Percentiles rank a stretch among this genome's conserved stretches.
Evolutionary conservation across 169 alveolate genomes (phyloP).

Genomic region (Cryptosporidium sp.): DNA sequence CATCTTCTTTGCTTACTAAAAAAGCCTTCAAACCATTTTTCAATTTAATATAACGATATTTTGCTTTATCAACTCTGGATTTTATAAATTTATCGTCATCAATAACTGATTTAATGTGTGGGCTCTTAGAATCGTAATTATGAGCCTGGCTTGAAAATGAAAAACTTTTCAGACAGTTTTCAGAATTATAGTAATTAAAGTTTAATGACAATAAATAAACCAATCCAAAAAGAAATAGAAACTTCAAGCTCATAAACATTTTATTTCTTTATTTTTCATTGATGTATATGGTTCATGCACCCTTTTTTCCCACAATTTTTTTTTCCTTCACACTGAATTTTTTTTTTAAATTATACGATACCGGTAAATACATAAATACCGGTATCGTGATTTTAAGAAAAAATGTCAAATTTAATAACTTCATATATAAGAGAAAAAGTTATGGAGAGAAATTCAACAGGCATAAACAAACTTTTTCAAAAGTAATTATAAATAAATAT

Average conservation of each 20-base stretch:
- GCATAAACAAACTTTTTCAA: too few species aligned
- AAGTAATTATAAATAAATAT: too few species aligned
- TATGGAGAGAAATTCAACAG: too few species aligned
- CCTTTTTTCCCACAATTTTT: neutral
- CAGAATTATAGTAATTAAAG: neutral
- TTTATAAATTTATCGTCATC: conserved; percentile 41
- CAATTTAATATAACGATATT: conserved; percentile 32
- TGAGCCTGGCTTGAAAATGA: neutral
- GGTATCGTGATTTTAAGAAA: neutral
- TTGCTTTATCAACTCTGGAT: conserved; percentile 31
- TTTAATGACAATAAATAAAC: neutral
- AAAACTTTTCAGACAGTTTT: neutral
- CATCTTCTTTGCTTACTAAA: conserved; percentile 51
- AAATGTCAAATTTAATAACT: too few species aligned
- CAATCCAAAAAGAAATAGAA: neutral
- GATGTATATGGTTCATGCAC: neutral
- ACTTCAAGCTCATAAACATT: neutral
- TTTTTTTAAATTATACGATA: too few species aligned
- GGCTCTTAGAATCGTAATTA: neutral
- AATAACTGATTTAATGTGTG: neutral
- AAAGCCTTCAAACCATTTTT: conserved; percentile 36
- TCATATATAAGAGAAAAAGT: too few species aligned
- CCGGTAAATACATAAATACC: neutral
- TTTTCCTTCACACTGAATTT: too few species aligned
- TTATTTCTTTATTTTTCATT: neutral